These are phyloP conservation scores for Barbatosphaeria neglecta DNA, from an alignment of 495 filamentous ascomycete genomes.

Conservation along the genomic window DNA sequence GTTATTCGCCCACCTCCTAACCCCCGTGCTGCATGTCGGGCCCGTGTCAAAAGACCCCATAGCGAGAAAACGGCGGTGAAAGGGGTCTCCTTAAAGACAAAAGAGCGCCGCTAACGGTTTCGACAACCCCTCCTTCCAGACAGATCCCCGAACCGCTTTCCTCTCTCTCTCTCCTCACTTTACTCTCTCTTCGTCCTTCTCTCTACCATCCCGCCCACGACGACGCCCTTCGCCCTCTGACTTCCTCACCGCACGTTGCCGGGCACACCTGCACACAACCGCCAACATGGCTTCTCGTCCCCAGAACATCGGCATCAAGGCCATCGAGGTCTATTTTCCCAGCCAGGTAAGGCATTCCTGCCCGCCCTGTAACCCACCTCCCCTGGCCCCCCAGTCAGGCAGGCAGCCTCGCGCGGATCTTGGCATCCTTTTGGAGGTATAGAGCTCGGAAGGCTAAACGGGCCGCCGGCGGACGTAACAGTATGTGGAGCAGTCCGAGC, in stretches of 20 bases:
- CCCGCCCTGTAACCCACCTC: background rate
- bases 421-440: background rate
- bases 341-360: slow-evolving; percentile 60
- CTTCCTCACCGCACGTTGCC: slow-evolving; percentile 1
- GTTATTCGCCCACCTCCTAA: background rate
- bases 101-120: background rate
- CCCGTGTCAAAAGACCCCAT: background rate
- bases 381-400: background rate
- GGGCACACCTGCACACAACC: background rate
- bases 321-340: slow-evolving; percentile 98
- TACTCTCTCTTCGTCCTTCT: too few relatives aligned
- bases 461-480: slow-evolving; percentile 28
- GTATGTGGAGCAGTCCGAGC: slow-evolving; percentile 93
- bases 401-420: background rate
- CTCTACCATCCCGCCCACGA: too few relatives aligned
- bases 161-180: background rate
- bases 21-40: background rate
- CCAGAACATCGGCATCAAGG: slow-evolving; percentile 98
- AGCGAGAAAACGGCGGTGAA: background rate
- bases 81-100: background rate
- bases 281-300: slow-evolving; percentile 73
- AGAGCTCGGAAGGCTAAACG: slow-evolving; percentile 7
- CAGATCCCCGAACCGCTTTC: too few relatives aligned
- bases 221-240: background rate
- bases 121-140: background rate